These are phyloP conservation scores for Dothistroma septosporum DNA, from an alignment of 2,329 filamentous ascomycete genomes.

Conservation along the genomic window DNA sequence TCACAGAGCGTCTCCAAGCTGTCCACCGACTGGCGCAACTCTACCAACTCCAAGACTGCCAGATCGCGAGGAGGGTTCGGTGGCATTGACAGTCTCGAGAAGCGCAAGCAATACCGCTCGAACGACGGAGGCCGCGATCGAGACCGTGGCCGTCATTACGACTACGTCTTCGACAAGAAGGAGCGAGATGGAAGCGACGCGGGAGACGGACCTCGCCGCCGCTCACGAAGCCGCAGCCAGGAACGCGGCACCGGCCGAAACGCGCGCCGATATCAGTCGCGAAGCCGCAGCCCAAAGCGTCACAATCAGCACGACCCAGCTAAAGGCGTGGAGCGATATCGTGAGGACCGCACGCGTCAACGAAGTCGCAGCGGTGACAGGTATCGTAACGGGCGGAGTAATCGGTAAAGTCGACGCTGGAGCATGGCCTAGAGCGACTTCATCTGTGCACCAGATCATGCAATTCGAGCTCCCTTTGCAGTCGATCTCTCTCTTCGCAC, in stretches of 20 bases:
- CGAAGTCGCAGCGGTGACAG: constrained; percentile 17
- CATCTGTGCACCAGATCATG: background rate
- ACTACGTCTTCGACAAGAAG: constrained; percentile 76
- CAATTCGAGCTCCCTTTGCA: background rate
- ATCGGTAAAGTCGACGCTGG: background rate
- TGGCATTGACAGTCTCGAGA: constrained; percentile 81
- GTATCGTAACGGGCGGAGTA: constrained; percentile 8
- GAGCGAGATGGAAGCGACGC: constrained; percentile 21
- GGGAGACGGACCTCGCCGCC: background rate
- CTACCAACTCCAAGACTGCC: constrained; percentile 75
- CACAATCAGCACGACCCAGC: constrained; percentile 20
- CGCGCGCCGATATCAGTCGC: constrained; percentile 18
- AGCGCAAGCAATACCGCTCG: constrained; percentile 83
- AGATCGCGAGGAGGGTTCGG: constrained; percentile 75
- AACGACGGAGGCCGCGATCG: constrained; percentile 41
- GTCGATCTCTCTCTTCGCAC: background rate
- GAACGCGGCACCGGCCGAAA: constrained; percentile 13
- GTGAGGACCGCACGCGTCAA: constrained; percentile 19
- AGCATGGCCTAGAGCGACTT: background rate
- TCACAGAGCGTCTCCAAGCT: constrained; percentile 88
- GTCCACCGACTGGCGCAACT: constrained; percentile 82
- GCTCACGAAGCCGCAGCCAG: background rate
- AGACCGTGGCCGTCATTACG: constrained; percentile 54
- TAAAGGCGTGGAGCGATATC: constrained; percentile 18
- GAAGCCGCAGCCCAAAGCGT: constrained; percentile 30